Base-by-base conservation (phyloP, 2,329 filamentous ascomycete genomes). In the Aquanectria penicillioides region DNA sequence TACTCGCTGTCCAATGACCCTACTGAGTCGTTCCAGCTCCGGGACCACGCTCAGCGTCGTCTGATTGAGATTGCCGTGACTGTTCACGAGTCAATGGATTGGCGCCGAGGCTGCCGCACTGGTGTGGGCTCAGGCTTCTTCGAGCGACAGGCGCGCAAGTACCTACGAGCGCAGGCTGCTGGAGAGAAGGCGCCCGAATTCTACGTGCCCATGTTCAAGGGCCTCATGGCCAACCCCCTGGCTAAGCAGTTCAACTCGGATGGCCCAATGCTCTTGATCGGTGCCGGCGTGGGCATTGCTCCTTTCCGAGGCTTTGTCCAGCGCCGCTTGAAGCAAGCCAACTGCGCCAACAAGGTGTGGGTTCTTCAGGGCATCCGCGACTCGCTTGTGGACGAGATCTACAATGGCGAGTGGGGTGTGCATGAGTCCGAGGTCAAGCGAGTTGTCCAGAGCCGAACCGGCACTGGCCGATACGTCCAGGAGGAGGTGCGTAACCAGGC, bases 271-370 rank as follows among this genome's bases (percentile, higher is more conserved):
- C 88, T 99, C 31, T 86, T 99, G 43, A 97, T 99, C 68, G 95
- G 95, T 26, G 95, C 95, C 5, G 95, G 95, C 53, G 95, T 99
- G 18, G 95, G 95, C 64, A 94, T 99, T 76, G 95, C 95, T 10
- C 95, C 95, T 0, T 99, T 99, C 88, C 89, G 95, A 44, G 95
- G 95, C 57, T 99, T 99, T 75, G 96, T 99, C 38, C 92, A 98
- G 79, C 92, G 96, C 59, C 87, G 94, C 11, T 83, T 97, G 56
- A 94, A 94, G 83, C 95, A 93, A 62, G 94, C 94, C 72, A 97
- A 96, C 78, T 97, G 94, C 73, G 93, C 93, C 63, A 97, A 97
- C 83, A 97, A 97, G 80, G 94, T 97, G 69, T 97, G 94, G 94
- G 92, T 97, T 40, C 86, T 97, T 38, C 94, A 97, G 78, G 94